Conservation (phyloP, 371 early-diverging fungal genomes). For the Apophysomyces elegans region DNA sequence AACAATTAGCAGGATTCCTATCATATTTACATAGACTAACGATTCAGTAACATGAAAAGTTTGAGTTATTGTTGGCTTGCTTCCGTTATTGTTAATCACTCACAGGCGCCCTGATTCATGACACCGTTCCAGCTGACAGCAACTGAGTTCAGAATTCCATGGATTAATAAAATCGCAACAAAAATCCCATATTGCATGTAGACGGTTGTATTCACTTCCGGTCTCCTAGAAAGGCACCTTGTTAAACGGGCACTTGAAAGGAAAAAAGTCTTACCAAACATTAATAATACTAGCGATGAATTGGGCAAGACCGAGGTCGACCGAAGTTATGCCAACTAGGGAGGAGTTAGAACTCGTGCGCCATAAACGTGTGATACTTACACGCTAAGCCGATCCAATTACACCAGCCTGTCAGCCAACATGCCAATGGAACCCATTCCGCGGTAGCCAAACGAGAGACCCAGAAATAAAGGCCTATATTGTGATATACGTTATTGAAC, state of each 20-base stretch:
- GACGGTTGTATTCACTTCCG: conserved; percentile 38
- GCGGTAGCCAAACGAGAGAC: conserved; percentile 56
- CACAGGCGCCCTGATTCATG: conserved; percentile 58
- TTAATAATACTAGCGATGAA: conserved; percentile 58
- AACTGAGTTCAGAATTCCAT: conserved; percentile 58
- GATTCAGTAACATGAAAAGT: not conserved
- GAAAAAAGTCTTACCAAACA: conserved; percentile 39
- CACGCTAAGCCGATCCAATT: conserved; percentile 60
- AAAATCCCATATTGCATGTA: conserved; percentile 58
- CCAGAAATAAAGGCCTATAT: conserved; percentile 66
- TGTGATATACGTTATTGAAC: not conserved
- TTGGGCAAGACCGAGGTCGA: conserved; percentile 59
- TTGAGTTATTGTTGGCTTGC: not conserved
- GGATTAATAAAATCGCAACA: conserved; percentile 47
- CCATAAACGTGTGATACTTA: conserved; percentile 3
- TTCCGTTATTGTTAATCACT: conserved; percentile 13
- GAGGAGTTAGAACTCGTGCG: not conserved
- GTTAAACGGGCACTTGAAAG: conserved; percentile 14
- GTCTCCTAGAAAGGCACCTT: conserved; percentile 30
- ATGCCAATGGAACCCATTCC: conserved; percentile 62
- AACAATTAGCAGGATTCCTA: conserved; percentile 58
- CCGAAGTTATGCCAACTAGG: conserved; percentile 50
- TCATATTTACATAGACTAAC: conserved; percentile 50
- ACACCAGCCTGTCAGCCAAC: conserved; percentile 70
- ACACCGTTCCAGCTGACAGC: conserved; percentile 54